Evolutionary conservation across 208 protist species (phyloP).

Genomic region (Histomonas meleagridis): DNA sequence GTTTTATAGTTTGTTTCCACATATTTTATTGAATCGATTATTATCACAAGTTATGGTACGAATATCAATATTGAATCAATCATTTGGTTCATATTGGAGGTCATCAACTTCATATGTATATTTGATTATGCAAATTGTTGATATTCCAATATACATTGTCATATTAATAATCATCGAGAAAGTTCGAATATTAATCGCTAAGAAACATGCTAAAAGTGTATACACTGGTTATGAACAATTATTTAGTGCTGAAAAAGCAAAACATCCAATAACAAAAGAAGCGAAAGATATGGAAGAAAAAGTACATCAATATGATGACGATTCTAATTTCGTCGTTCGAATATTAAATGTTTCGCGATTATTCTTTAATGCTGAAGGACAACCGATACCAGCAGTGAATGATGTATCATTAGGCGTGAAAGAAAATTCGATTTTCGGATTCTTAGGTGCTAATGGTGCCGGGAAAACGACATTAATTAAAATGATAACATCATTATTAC

Average conservation of each 20-base stretch:
- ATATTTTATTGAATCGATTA: neutral
- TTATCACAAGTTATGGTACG: neutral
- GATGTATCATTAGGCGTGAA: neutral
- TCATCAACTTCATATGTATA: neutral
- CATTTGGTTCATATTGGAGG: neutral
- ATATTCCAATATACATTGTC: neutral
- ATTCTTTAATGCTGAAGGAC: neutral
- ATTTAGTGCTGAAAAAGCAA: neutral
- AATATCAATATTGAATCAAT: neutral
- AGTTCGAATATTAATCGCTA: neutral
- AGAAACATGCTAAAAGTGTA: neutral
- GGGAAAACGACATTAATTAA: conserved; percentile 47
- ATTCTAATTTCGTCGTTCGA: neutral
- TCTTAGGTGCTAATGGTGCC: conserved; percentile 46
- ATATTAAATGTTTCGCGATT: neutral
- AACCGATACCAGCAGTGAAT: neutral
- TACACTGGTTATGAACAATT: neutral
- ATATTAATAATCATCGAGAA: neutral
- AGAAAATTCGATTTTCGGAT: conserved; percentile 35
- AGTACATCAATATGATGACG: neutral
- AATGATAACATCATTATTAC: conserved; percentile 35
- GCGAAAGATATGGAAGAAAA: neutral
- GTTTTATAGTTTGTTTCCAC: neutral
- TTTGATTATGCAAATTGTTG: neutral
- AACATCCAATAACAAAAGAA: neutral